Percentiles rank a stretch among this genome's conserved stretches.
phyloP scores from a whole-genome alignment of 768 basidiomycete species.

The Macrolepiota albuminosa region DNA sequence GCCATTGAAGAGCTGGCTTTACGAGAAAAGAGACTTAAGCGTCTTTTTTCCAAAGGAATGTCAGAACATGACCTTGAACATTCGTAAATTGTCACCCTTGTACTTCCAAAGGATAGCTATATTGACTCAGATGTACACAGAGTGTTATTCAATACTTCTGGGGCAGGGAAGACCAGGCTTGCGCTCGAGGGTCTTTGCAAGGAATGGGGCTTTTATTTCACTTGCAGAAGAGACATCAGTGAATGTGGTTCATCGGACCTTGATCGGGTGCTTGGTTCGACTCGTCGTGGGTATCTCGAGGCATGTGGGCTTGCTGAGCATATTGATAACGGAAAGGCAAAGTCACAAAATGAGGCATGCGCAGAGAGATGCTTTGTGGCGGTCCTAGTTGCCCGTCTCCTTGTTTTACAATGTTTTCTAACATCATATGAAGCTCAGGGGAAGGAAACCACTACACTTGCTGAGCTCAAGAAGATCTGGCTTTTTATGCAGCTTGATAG shows the following conservation, averaged over 20 bases:
- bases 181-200: no score
- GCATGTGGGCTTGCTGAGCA: neutral
- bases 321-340: rapidly evolving
- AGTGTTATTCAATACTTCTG: no score
- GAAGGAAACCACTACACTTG: neutral
- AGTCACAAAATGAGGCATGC: neutral
- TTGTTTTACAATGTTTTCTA: neutral
- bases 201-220: no score
- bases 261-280: neutral
- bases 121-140: no score
- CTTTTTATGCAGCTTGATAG: neutral
- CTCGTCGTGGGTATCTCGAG: neutral
- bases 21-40: neutral
- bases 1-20: no score
- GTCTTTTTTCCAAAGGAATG: neutral
- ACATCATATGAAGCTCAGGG: neutral
- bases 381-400: neutral
- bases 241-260: conserved; percentile 1
- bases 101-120: no score
- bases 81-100: neutral
- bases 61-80: neutral
- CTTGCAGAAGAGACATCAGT: neutral
- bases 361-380: neutral
- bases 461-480: neutral
- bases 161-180: no score